phyloP scores from a whole-genome alignment of 1,284 basidiomycete species.

The Neolentinus lepideus region DNA sequence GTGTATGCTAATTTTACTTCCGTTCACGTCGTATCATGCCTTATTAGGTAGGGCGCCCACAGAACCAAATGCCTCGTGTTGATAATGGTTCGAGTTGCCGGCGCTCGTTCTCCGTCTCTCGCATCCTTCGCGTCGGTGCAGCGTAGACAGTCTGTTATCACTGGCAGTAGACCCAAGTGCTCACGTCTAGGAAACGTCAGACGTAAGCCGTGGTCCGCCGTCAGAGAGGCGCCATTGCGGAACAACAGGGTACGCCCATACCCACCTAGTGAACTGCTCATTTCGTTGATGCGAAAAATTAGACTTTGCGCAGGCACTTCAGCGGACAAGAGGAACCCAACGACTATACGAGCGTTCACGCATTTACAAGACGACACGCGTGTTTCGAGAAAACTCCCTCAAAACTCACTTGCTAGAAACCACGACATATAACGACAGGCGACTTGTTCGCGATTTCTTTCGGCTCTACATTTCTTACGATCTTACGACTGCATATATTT shows the following conservation, averaged over 20 bases:
- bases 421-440: neutral
- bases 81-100: neutral
- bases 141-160: neutral
- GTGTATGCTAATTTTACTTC: neutral
- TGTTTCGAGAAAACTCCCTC: neutral
- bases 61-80: conserved; percentile 1
- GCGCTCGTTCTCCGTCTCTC: neutral
- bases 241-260: neutral
- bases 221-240: neutral
- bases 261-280: neutral
- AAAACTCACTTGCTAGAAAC: neutral
- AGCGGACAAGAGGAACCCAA: neutral
- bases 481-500: neutral
- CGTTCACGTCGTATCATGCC: neutral
- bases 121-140: neutral
- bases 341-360: neutral
- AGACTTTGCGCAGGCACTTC: neutral
- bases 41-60: neutral
- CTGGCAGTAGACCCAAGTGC: neutral
- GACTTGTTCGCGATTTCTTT: neutral
- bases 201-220: neutral
- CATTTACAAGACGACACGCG: neutral
- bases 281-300: neutral
- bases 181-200: neutral
- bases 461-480: neutral